Conservation (phyloP, 2,329 filamentous ascomycete genomes). For the Trichoderma semiorbis region DNA sequence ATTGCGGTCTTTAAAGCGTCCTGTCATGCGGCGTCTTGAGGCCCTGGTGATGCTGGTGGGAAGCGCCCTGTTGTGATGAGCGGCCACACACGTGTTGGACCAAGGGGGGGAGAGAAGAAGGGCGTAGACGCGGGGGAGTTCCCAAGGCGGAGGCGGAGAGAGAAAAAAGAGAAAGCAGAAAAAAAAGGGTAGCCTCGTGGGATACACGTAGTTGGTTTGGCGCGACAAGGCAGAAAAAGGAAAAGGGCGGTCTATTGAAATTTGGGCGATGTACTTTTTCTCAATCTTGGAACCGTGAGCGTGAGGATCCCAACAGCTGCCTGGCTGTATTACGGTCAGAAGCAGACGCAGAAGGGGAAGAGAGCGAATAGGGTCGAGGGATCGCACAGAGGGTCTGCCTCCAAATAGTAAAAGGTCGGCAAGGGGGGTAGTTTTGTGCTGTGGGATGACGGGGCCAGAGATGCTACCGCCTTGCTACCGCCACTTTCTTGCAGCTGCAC, state of each 20-base stretch:
- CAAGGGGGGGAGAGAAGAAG: conserved; percentile 24
- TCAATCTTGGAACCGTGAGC: not conserved
- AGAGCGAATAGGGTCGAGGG: conserved; percentile 19
- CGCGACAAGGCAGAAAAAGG: conserved; percentile 10
- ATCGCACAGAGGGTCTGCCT: conserved; percentile 16
- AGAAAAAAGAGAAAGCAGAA: not conserved
- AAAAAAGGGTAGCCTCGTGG: conserved; percentile 14
- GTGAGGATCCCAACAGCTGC: conserved; percentile 19
- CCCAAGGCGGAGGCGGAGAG: conserved; percentile 17
- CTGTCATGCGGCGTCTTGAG: conserved; percentile 37
- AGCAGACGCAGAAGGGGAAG: conserved; percentile 1
- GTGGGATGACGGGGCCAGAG: conserved; percentile 12
- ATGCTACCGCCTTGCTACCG: conserved; percentile 4
- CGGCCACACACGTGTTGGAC: conserved; percentile 29
- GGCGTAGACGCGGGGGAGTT: conserved; percentile 21
- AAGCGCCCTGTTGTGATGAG: conserved; percentile 20
- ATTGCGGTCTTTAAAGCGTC: conserved; percentile 37
- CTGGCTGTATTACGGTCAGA: conserved; percentile 19
- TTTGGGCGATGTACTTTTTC: not conserved
- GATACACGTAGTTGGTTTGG: conserved; percentile 5
- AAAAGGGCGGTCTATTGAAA: conserved; percentile 20
- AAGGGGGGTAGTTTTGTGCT: conserved; percentile 1
- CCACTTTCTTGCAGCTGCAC: conserved; percentile 18
- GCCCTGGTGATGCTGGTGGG: conserved; percentile 24
- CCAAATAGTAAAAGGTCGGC: conserved; percentile 5